Base-by-base conservation (phyloP, 768 basidiomycete genomes). In the Fomitopsis serialis region DNA sequence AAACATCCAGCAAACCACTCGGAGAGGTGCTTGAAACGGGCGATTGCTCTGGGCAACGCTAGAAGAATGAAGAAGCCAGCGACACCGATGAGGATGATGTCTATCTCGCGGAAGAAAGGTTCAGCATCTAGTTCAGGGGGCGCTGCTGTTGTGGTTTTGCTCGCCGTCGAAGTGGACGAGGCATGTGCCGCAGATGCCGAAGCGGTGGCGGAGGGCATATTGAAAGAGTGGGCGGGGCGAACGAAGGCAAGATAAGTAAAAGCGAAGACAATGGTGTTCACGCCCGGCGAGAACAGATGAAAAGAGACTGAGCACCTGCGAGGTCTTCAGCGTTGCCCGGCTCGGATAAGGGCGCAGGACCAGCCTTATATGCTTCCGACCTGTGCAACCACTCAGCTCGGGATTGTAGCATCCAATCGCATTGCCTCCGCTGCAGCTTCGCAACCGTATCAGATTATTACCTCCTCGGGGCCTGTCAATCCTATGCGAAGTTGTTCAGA, bases 1-100 rank as follows among this genome's bases (percentile, higher is more conserved):
- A 85, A 62, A 55, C 80, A 74, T 0, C 84, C 84, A 42, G 66
- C 72, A 25, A 64, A 63, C 84, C 82, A 84, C 54, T 84, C 82
- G 27, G 73, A 71, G 40, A 68, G 60, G 34, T 70, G 72, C 56
- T 78, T 78, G 54, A 84, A 73, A 34, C 84, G 78, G 25, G 77
- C 79, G 32, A 79, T 53, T 12, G 70, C 71, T 50, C 78, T 76
- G 11, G 83, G 84, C 10, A 84, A 63, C 1, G 74, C 71, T 46
- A 74, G 64, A 23, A 82, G 62, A 32, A 75, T 67, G 40, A 78
- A 67, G 15, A 73, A 49, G 0, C 66, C 70, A 32, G 74, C 63
- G 46, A 78, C 54, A 22, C 72, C 70, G 45, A 77, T 56, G 45
- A 84, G 63, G 59, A 81, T 67, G 50, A 84, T 66, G 64, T 78